Evolutionary conservation across 2,329 filamentous ascomycete species (phyloP), one percentile per base, ranked within the genome.

Genomic region (Monilinia fructigena): DNA sequence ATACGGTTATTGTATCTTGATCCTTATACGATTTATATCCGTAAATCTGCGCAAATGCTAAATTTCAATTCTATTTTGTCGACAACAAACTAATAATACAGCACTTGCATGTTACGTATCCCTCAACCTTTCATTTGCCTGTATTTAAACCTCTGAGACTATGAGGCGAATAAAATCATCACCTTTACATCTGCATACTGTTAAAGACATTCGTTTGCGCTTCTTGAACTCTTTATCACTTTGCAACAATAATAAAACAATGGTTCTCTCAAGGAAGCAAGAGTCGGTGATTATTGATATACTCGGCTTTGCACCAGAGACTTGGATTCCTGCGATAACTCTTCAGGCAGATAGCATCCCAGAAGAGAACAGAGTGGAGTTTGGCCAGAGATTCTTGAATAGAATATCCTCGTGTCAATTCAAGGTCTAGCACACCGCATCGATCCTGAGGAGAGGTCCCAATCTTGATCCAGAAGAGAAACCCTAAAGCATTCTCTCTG

Each of bases 381-480:
- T 65, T 14, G 35, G 20, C 7, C 31, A 40, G 26, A 38, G n/a
- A 38, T 16, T 62, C 8, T 14, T 26, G 18, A 18, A 28, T 6
- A 26, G 31, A 12, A 53, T 60, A 23, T 31, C 50, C 14, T 14
- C 26, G 4, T 45, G 28, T 16, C 42, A 16, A 23, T 20, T 12
- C 23, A 59, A 53, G 31, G n/a, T 26, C 14, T 31, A 38, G 7
- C 47, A 38, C n/a, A 26, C 40, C 2, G 18, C 35, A 3, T 23
- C 31, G 1, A 52, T 59, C 1, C 28, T 65, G 2, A 42, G 23
- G 18, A 48, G 63, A 31, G 47, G 47, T n/a, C 63, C 47, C 1
- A 52, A 50, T 10, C 63, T 60, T 6, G 40, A 60, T 3, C 54
- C 63, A 2, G 18, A 18, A 6, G 7, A 52, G 4, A 65, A 65